Evolutionary conservation across 225 moss, liverwort and hornwort species (phyloP).

Genomic region (Straminergon stramineum): DNA sequence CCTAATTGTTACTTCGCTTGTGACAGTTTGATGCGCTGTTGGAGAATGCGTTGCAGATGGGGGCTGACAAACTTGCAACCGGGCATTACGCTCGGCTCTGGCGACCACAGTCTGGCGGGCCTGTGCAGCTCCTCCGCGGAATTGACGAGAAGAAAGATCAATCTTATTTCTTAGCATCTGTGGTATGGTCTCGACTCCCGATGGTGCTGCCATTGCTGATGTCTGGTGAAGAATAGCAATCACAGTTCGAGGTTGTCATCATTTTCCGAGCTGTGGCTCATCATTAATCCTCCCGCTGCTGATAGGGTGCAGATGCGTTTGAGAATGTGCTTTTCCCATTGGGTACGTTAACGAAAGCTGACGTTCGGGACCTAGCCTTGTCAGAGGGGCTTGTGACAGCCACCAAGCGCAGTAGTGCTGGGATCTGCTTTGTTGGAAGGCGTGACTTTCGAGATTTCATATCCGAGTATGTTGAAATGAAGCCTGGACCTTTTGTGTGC

Average conservation of each 20-base stretch:
- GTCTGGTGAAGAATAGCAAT: not conserved
- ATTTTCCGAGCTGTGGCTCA: not conserved
- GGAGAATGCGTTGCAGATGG: slow-evolving; percentile 62
- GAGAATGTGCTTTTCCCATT: slow-evolving; percentile 72
- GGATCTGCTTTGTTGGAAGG: slow-evolving; percentile 96
- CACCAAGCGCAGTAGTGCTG: slow-evolving; percentile 85
- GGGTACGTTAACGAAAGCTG: slow-evolving; percentile 54
- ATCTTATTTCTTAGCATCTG: slow-evolving; percentile 94
- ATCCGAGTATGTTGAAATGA: slow-evolving; percentile 82
- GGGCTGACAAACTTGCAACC: slow-evolving; percentile 84
- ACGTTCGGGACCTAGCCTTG: slow-evolving; percentile 61
- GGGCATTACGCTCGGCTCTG: slow-evolving; percentile 88
- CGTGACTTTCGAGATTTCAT: slow-evolving; percentile 83
- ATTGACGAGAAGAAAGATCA: slow-evolving; percentile 77
- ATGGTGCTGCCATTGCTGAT: not conserved
- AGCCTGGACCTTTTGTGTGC: slow-evolving; percentile 63
- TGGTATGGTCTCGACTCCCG: slow-evolving; percentile 33
- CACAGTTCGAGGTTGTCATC: not conserved
- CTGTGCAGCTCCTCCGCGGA: slow-evolving; percentile 74
- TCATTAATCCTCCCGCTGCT: not conserved
- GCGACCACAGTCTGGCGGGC: slow-evolving; percentile 23
- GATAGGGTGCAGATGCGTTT: slow-evolving; percentile 63
- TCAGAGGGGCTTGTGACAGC: slow-evolving; percentile 75
- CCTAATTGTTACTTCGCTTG: not conserved
- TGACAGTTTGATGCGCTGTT: slow-evolving; percentile 83